These are phyloP conservation scores for Cordyceps fumosorosea DNA, from an alignment of 2,329 filamentous ascomycete species.

Conservation along the genomic window DNA sequence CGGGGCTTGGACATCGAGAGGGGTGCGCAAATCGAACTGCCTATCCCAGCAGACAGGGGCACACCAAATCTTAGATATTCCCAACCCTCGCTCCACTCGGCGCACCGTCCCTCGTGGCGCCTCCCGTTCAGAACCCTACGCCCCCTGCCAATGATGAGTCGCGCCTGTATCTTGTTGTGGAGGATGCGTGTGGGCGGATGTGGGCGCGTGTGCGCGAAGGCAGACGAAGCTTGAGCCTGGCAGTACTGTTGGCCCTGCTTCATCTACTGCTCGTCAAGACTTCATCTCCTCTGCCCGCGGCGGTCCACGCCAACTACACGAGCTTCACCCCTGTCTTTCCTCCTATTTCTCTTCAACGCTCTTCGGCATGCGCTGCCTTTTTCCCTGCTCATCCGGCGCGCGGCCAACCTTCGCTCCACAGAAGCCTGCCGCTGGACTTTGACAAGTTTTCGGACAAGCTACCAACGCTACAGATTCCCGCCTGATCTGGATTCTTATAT, in stretches of 20 bases:
- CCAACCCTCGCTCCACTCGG: conserved; percentile 1
- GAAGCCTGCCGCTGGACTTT: background rate
- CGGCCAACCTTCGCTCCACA: background rate
- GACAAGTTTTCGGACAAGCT: background rate
- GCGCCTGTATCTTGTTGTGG: conserved; percentile 1
- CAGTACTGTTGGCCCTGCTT: conserved; percentile 3
- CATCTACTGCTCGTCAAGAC: conserved; percentile 11
- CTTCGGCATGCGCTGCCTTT: background rate
- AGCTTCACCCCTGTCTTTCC: background rate
- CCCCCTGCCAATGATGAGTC: conserved; percentile 1
- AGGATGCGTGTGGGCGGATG: conserved; percentile 5
- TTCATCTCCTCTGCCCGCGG: background rate
- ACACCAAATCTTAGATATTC: conserved; percentile 9
- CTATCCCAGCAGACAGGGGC: background rate
- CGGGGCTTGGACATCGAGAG: no score
- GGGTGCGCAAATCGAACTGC: background rate
- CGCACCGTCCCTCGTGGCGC: conserved; percentile 2
- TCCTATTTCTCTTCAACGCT: background rate
- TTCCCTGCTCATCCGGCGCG: background rate
- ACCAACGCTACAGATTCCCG: background rate
- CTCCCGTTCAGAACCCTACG: conserved; percentile 6
- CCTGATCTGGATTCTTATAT: conserved; percentile 9
- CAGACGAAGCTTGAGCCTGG: background rate
- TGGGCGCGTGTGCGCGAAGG: conserved; percentile 4
- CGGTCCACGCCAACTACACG: background rate